A percentile compares a stretch with the other conserved stretches of the same genome.
These are phyloP conservation scores for Crepidotus variabilis DNA, from an alignment of 768 basidiomycete species.

Conservation along the genomic window DNA sequence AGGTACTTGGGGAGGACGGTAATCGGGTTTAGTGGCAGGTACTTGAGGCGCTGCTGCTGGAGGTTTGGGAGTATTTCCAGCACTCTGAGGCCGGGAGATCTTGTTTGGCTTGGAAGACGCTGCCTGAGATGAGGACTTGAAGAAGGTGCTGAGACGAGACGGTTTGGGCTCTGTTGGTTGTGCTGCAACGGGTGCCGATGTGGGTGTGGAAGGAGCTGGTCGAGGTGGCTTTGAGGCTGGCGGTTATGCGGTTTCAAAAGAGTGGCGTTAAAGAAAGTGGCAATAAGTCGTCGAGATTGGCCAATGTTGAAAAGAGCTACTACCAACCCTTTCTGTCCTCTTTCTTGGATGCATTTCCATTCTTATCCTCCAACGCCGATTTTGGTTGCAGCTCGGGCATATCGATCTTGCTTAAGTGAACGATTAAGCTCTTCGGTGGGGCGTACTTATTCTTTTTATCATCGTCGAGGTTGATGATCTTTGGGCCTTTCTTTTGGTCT, in stretches of 20 bases:
- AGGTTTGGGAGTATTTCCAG: not conserved
- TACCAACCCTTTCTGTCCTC: conserved; percentile 42
- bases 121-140: conserved; percentile 13
- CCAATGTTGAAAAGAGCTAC: conserved; percentile 11
- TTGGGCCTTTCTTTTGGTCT: conserved; percentile 48
- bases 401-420: conserved; percentile 82
- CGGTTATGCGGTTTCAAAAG: conserved; percentile 3
- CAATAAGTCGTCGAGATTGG: conserved; percentile 11
- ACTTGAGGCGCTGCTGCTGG: conserved; percentile 9
- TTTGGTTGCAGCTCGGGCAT: conserved; percentile 80
- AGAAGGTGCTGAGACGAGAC: not conserved
- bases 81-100: conserved; percentile 7
- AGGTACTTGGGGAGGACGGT: conserved; percentile 6
- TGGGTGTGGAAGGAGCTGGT: conserved; percentile 3
- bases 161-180: conserved; percentile 8
- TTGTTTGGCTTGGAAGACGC: conserved; percentile 13
- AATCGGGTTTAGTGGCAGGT: conserved; percentile 13
- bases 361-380: conserved; percentile 23
- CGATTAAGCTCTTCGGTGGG: conserved; percentile 63
- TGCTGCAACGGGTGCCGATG: conserved; percentile 6
- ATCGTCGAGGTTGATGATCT: conserved; percentile 68
- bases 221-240: conserved; percentile 7
- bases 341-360: conserved; percentile 31
- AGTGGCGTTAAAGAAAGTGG: conserved; percentile 4
- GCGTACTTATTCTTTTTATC: conserved; percentile 50